phyloP scores from a whole-genome alignment of 768 basidiomycete species.

The Grammothele lineata region DNA sequence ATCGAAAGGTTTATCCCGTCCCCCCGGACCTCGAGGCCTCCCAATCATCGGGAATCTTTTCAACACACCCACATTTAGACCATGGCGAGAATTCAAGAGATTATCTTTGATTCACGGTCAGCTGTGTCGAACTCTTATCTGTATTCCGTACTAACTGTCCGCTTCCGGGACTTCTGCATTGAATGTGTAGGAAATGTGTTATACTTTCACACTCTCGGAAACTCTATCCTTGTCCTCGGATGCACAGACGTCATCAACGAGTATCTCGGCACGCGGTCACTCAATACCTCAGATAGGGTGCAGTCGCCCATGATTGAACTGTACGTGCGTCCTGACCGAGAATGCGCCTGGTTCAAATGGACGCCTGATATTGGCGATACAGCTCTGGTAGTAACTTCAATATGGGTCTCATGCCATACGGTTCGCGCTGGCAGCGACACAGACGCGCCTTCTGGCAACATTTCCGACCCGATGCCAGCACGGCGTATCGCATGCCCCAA shows the following conservation, averaged over 20 bases:
- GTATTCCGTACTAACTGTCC: too few species aligned
- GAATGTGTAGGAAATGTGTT: neutral
- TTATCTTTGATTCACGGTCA: too few species aligned
- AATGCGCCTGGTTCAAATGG: neutral
- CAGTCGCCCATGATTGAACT: neutral
- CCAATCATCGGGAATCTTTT: too few species aligned
- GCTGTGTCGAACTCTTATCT: too few species aligned
- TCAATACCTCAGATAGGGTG: conserved; percentile 11
- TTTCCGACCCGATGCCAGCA: neutral
- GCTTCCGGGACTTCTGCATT: too few species aligned
- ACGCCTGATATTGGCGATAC: too few species aligned
- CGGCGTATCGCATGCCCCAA: neutral
- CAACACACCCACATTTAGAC: too few species aligned
- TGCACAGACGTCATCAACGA: neutral
- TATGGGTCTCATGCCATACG: conserved; percentile 5
- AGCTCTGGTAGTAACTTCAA: conserved; percentile 5
- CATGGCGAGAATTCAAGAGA: too few species aligned
- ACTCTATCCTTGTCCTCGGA: neutral
- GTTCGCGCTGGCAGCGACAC: conserved; percentile 9
- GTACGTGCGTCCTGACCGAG: neutral
- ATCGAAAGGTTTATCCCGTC: too few species aligned
- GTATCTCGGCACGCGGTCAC: conserved; percentile 4
- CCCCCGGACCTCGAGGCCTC: too few species aligned
- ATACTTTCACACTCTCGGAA: neutral
- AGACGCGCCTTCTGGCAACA: conserved; percentile 10